A percentile compares a stretch with the other conserved stretches of the same genome.
Conservation (phyloP, 352 stramenopile genomes). For the Phytophthora constricta region DNA sequence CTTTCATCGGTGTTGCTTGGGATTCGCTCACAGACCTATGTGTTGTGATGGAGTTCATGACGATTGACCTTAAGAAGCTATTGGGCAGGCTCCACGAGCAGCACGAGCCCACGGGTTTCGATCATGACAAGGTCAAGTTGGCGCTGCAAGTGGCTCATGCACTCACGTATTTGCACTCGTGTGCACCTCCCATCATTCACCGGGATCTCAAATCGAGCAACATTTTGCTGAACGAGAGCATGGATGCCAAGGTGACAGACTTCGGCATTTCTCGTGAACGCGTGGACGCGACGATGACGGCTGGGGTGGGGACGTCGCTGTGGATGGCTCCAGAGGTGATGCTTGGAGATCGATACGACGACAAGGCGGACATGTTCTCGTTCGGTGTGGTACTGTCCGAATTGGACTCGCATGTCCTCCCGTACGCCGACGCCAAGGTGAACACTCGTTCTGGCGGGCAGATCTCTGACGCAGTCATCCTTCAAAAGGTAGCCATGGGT, state of each 20-base stretch:
- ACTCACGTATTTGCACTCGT: slow-evolving; percentile 37
- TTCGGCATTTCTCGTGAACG: slow-evolving; percentile 15
- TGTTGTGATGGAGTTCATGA: slow-evolving; percentile 44
- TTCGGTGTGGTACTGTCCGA: slow-evolving; percentile 33
- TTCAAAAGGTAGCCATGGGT: slow-evolving; percentile 49
- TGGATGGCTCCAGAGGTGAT: slow-evolving; percentile 34
- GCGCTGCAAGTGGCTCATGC: slow-evolving; percentile 18
- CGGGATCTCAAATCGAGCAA: slow-evolving; percentile 1
- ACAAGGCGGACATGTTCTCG: slow-evolving; percentile 32
- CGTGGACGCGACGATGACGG: slow-evolving; percentile 20
- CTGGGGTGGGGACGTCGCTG: slow-evolving; percentile 19
- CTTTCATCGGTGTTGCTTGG: slow-evolving; percentile 40
- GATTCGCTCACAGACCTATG: slow-evolving; percentile 26
- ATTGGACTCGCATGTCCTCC: slow-evolving; percentile 21
- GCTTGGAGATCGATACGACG: slow-evolving; percentile 24
- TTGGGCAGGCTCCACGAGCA: slow-evolving; percentile 20
- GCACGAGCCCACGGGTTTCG: slow-evolving; percentile 7
- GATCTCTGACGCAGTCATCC: slow-evolving; percentile 34
- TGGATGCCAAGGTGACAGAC: slow-evolving; percentile 18
- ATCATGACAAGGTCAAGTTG: slow-evolving; percentile 21
- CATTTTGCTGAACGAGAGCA: slow-evolving; percentile 12
- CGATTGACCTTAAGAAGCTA: slow-evolving; percentile 24
- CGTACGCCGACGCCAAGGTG: slow-evolving; percentile 22
- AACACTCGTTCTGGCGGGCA: slow-evolving; percentile 5
- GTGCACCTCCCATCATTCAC: slow-evolving; percentile 1